Conservation (phyloP, 2,329 filamentous ascomycete genomes). For the Alternaria sp. region DNA sequence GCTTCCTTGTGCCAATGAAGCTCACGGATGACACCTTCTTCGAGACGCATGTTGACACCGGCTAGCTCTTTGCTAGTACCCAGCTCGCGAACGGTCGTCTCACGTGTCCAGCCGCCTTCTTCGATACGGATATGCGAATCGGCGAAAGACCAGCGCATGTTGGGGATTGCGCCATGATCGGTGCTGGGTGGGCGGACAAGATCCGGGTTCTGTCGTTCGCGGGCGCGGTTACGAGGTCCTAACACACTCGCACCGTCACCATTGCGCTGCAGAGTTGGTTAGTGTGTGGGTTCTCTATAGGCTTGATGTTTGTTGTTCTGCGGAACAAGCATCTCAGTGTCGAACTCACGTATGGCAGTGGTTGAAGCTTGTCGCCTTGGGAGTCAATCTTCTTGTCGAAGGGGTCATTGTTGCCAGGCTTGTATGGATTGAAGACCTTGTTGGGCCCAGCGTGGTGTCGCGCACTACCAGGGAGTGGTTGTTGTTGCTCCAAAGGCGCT, state of each 20-base stretch:
- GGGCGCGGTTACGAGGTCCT: constrained; percentile 73
- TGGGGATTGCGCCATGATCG: constrained; percentile 73
- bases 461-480: constrained; percentile 44
- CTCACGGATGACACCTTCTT: constrained; percentile 75
- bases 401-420: constrained; percentile 66
- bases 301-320: background rate
- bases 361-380: constrained; percentile 67
- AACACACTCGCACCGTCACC: constrained; percentile 71
- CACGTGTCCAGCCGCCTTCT: constrained; percentile 79
- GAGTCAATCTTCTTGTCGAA: constrained; percentile 70
- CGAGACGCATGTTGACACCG: constrained; percentile 80
- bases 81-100: constrained; percentile 73
- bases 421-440: constrained; percentile 61
- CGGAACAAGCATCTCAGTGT: background rate
- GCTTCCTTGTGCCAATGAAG: constrained; percentile 84
- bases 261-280: constrained; percentile 41
- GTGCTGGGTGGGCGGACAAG: constrained; percentile 75
- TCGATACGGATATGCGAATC: constrained; percentile 61
- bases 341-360: constrained; percentile 61
- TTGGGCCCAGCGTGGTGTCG: constrained; percentile 37
- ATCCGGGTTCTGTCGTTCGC: constrained; percentile 75
- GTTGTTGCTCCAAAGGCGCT: constrained; percentile 49
- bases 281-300: constrained; percentile 5
- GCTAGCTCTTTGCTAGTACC: constrained; percentile 74
- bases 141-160: constrained; percentile 71